These are phyloP conservation scores for Tulasnella sp. DNA, from an alignment of 768 basidiomycete species.

Conservation along the genomic window DNA sequence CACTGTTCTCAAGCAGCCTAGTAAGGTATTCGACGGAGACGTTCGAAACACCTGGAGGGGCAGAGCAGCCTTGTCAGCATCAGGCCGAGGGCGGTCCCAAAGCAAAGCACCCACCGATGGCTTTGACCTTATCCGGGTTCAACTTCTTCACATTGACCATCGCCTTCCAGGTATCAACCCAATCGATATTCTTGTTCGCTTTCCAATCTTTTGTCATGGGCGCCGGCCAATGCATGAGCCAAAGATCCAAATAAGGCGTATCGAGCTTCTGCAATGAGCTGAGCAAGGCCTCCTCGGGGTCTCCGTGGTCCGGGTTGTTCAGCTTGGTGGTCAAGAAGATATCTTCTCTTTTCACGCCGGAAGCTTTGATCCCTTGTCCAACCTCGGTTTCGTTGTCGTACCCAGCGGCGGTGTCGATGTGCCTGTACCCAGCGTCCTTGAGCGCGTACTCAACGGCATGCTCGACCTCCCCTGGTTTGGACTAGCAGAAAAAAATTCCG, in stretches of 20 bases:
- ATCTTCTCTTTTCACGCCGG: constrained; percentile 15
- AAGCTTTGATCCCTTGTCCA: constrained; percentile 31
- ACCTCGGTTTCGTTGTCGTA: constrained; percentile 61
- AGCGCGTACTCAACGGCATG: constrained; percentile 27
- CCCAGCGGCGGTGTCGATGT: constrained; percentile 43
- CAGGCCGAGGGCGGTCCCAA: too few relatives aligned
- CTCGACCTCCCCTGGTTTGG: constrained; percentile 55
- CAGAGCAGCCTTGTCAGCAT: too few relatives aligned
- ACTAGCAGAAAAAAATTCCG: constrained; percentile 48
- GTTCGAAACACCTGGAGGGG: constrained; percentile 69
- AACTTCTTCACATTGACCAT: constrained; percentile 62
- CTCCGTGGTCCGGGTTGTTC: constrained; percentile 20
- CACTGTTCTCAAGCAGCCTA: constrained; percentile 59
- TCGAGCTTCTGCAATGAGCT: constrained; percentile 21
- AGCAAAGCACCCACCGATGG: constrained; percentile 20
- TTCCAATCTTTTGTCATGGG: constrained; percentile 12
- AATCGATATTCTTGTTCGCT: constrained; percentile 30
- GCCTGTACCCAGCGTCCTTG: constrained; percentile 20
- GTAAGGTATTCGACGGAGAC: constrained; percentile 59
- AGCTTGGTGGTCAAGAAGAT: constrained; percentile 23
- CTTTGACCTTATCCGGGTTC: constrained; percentile 44
- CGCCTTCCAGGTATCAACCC: constrained; percentile 80
- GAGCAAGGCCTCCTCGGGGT: constrained; percentile 9
- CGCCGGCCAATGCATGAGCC: constrained; percentile 22
- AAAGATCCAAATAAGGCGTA: constrained; percentile 19